phyloP scores from a whole-genome alignment of 2,329 filamentous ascomycete species.

The Aureobasidium namibiae region DNA sequence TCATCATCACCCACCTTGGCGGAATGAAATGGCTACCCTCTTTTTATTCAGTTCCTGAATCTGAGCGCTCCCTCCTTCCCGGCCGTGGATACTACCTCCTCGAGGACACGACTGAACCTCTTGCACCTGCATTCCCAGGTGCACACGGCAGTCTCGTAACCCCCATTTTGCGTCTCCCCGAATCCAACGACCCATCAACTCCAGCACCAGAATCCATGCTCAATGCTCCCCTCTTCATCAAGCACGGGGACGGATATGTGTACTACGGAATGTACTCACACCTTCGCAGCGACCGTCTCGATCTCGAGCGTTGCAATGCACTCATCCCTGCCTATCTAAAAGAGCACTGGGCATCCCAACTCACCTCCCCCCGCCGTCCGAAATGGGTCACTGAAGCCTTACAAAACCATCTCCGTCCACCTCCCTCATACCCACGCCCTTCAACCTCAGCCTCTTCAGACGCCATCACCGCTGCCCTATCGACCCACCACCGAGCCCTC shows the following conservation, averaged over 20 bases:
- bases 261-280: conserved; percentile 42
- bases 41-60: conserved; percentile 28
- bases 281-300: conserved; percentile 36
- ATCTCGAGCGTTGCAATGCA: conserved; percentile 32
- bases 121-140: conserved; percentile 32
- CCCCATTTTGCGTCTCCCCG: neutral
- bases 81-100: conserved; percentile 36
- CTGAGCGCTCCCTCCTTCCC: conserved; percentile 22
- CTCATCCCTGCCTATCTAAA: conserved; percentile 31
- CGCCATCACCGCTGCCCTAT: neutral
- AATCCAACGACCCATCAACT: neutral
- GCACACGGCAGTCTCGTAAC: conserved; percentile 26
- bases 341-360: conserved; percentile 31
- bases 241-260: conserved; percentile 23
- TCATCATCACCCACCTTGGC: conserved; percentile 30
- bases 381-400: conserved; percentile 35
- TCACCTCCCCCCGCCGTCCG: conserved; percentile 28
- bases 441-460: conserved; percentile 3
- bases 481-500: conserved; percentile 26
- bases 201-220: neutral
- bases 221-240: conserved; percentile 36
- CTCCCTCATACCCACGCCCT: conserved; percentile 33
- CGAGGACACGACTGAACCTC: conserved; percentile 32
- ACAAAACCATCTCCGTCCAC: conserved; percentile 35
- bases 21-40: conserved; percentile 34